Evolutionary conservation across 176 grass and related monocot genomes (phyloP), one percentile per base, ranked within the genome.

Genomic region (Triticum urartu): DNA sequence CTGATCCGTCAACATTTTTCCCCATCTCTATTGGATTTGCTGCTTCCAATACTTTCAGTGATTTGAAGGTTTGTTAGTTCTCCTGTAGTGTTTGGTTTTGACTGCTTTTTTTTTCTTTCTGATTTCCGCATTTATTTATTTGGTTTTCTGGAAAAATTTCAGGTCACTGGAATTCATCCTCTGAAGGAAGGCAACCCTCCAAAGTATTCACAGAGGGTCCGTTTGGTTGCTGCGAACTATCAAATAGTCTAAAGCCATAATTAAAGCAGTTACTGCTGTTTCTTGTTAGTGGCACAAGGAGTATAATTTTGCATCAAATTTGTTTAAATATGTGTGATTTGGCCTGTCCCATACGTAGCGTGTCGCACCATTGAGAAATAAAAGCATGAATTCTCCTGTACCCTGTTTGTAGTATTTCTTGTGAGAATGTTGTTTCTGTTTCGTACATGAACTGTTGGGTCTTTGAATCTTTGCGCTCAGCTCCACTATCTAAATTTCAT

Each of bases 1-100:
- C 88, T 78, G 92, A 94, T 30, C 85, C 92, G 56, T 94, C 94
- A 80, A 50, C 86, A 81, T 97, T 97, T 77, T 97, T 91, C 78
- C 94, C 94, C 71, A 94, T 97, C 45, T 89, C 88, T 20, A 72
- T 97, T 77, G 85, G 80, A 75, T 97, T 97, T 92, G 89, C 90
- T 10, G 90, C 94, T 78, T 83, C 92, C 10, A 91, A 73, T 83
- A 97, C 90, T 74, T 97, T 87, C 85, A 97, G 94, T 58, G 94
- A 94, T 79, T 85, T 92, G 50, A 94, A 91, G 94, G 92, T 97
- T 75, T 5, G 75, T 87, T 79, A 5, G 75, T 84, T 79, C 18
- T 21, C 4, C 60, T 33, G 47, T 32, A 61, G 45, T 48, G 5
- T n/a, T 87, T 2, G 8, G 22, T 54, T 54, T 33, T 33, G 60